These are phyloP conservation scores for Didymosphaeria variabile DNA, from an alignment of 2,329 filamentous ascomycete genomes.

Conservation along the genomic window DNA sequence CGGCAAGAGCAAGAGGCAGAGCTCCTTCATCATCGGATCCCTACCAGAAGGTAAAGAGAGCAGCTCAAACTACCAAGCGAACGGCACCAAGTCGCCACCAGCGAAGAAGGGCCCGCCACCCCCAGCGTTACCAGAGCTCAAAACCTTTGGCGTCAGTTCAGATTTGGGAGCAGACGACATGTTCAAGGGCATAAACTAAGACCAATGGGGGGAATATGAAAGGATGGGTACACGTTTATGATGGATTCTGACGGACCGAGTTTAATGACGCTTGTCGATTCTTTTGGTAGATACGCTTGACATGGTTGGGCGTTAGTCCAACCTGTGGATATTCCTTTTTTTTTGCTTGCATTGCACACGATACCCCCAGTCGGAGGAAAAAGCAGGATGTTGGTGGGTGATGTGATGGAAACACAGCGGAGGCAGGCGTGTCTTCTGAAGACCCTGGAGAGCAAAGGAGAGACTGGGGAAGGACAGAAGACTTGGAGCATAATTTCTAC, in stretches of 20 bases:
- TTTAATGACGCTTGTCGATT: slow-evolving; percentile 45
- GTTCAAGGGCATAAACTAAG: slow-evolving; percentile 53
- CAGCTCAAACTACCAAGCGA: slow-evolving; percentile 29
- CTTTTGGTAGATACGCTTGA: slow-evolving; percentile 30
- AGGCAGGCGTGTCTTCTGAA: slow-evolving; percentile 18
- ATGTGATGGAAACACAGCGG: slow-evolving; percentile 6
- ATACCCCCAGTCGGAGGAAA: slow-evolving; percentile 47
- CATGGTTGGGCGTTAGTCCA: slow-evolving; percentile 38
- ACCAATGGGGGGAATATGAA: slow-evolving; percentile 5
- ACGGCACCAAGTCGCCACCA: slow-evolving; percentile 29
- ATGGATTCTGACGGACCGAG: slow-evolving; percentile 40
- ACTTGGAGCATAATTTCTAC: slow-evolving; percentile 25
- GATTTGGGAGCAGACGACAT: slow-evolving; percentile 50
- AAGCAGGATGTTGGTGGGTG: slow-evolving; percentile 28
- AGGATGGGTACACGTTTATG: slow-evolving; percentile 28
- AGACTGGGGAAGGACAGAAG: slow-evolving; percentile 22
- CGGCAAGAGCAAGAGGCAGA: slow-evolving; percentile 51
- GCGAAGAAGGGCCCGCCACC: slow-evolving; percentile 49
- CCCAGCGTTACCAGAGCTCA: slow-evolving; percentile 51
- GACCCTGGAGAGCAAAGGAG: slow-evolving; percentile 20
- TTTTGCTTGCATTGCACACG: slow-evolving; percentile 48
- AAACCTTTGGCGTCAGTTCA: slow-evolving; percentile 46
- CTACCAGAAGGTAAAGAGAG: slow-evolving; percentile 46
- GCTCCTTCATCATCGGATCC: slow-evolving; percentile 42
- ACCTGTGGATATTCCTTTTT: slow-evolving; percentile 44